Base-by-base conservation (phyloP, 2,329 filamentous ascomycete genomes). In the Sporothrix pallida region DNA sequence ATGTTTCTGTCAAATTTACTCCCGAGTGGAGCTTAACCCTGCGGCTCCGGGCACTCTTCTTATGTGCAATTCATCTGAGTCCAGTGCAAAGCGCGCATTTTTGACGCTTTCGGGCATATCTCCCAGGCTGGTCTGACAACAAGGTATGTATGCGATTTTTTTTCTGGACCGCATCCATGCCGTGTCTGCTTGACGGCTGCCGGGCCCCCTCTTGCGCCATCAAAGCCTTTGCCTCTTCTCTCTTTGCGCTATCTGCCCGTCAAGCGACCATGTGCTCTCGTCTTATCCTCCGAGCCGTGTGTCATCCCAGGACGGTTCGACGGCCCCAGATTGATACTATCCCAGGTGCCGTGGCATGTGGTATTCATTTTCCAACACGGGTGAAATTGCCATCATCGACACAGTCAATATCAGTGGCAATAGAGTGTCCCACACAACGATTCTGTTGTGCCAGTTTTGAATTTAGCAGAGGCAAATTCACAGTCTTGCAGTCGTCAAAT, bases 221-320 rank as follows among this genome's bases (percentile, higher is more conserved):
- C 60, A 23, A 12, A n/a, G 9, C 65, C 12, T 52, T 69, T 10
- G 46, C 17, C 65, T 52, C 23, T 37, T 37, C 31, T 5, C 37
- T n/a, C 50, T 52, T 17, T 20, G 50, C 31, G 26, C 9, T 70
- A 44, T 70, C 50, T 44, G 67, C 26, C 50, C 50, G 20, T 50
- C 17, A 23, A 56, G 20, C 31, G n/a, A 58, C 17, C 50, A 58
- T 56, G 50, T 70, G 26, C 50, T 58, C 44, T 50, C 63, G 63
- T 26, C 63, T 52, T 68, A 44, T 58, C 67, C 67, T 69, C 26
- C 67, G 48, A 69, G 48, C 67, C 67, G 67, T 69, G 65, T 37
- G 26, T 69, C 48, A 12, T 42, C 46, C 20, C 48, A 52, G n/a
- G 4, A 15, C 48, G 67, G 26, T 20, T 69, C 63, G 26, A 54